Percentiles rank a stretch among this genome's conserved stretches.
Evolutionary conservation across 305 asterid species (phyloP).

Genomic region (Ajuga reptans): DNA sequence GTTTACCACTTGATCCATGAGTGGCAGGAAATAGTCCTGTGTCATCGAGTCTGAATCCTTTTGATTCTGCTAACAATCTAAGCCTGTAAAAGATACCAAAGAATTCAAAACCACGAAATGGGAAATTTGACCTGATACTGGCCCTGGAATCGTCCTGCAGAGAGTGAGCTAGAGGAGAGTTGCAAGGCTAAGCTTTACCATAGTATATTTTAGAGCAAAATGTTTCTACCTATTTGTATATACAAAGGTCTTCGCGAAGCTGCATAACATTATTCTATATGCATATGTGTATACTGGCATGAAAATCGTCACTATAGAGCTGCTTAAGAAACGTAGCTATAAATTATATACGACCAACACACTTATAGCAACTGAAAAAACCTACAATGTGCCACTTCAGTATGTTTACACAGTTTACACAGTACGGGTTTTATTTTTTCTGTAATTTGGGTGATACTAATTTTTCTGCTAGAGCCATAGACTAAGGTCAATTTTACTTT

Average conservation of each 20-base stretch:
- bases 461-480: background rate
- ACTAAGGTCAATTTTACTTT: background rate
- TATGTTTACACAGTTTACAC: too few species aligned
- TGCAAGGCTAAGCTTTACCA: background rate
- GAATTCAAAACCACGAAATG: background rate
- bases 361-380: background rate
- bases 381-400: background rate
- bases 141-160: background rate
- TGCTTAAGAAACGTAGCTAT: background rate
- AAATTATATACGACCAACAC: background rate
- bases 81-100: conserved; percentile 37
- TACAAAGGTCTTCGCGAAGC: background rate
- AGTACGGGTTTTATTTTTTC: too few species aligned
- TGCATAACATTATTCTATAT: background rate
- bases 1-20: conserved; percentile 53
- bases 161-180: background rate
- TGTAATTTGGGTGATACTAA: background rate
- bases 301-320: background rate
- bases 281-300: background rate
- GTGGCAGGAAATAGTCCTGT: conserved; percentile 85
- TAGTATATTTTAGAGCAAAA: background rate
- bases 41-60: conserved; percentile 85
- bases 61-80: conserved; percentile 78
- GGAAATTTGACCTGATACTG: background rate
- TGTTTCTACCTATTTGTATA: background rate